Base-by-base conservation (phyloP, 805 yeast genomes). In the Yarrowia bubula region DNA sequence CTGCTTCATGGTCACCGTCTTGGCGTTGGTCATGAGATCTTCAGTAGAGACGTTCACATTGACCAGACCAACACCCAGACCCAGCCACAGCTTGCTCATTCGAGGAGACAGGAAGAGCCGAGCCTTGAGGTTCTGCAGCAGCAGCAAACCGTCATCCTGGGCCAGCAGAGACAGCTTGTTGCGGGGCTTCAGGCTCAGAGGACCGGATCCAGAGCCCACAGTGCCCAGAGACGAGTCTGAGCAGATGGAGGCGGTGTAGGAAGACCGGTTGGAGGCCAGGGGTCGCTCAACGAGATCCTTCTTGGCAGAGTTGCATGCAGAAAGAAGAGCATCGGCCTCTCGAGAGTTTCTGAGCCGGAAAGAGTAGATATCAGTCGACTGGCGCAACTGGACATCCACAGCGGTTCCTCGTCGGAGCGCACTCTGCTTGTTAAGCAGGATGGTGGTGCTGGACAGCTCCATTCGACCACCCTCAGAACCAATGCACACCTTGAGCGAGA, bases 361-460 rank as follows among this genome's bases (percentile, higher is more conserved):
- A 18, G 64, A 58, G 37, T 35, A 58, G n/a, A 58, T 58, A 14
- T 58, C 64, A 2, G 64, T 35, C 28, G 42, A 35, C 43, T 62
- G 63, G 2, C 65, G 65, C 4, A 62, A 39, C 41, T 62, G 65
- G 6, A 62, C 65, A 33, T 62, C 65, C 9, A 62, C 65, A 6
- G 63, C 63, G 9, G 65, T 62, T n/a, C 65, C 65, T 39, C 65
- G 47, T 38, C 65, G 65, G 7, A 62, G 44, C 5, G 60, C 63
- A 17, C 47, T 11, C 47, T 62, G 65, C 48, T 39, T 42, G 46
- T 62, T 53, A 22, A 62, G 64, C 33, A 22, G 18, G 8, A 43
- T 43, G 47, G 61, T 15, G 47, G 15, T 18, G 10, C 17, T 0
- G 18, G 42, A 32, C 2, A 58, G 35, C 10, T 58, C 51, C 7